Base-by-base conservation (phyloP, 768 basidiomycete genomes). In the Paxillus involutus region DNA sequence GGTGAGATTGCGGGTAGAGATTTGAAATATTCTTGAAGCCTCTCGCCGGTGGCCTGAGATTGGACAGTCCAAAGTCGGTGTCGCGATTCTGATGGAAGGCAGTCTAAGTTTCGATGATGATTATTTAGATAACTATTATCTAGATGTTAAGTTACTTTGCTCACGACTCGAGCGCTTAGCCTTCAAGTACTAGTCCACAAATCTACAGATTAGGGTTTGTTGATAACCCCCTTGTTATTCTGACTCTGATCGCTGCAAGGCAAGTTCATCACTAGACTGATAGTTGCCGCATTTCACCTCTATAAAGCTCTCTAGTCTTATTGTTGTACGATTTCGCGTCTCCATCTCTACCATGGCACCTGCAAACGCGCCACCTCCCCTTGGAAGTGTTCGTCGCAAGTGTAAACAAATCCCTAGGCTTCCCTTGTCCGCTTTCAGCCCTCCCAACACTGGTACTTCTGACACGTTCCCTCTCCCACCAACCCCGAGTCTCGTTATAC, bases 381-480 rank as follows among this genome's bases (percentile, higher is more conserved):
- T 72, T 37, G 62, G 69, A 51, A 71, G 71, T 14, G 61, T 71
- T 12, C 81, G 85, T 59, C 84, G 86, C 63, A 89, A 81, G 66
- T 82, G 78, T 24, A 89, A 83, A 66, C 74, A 80, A 19, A 81
- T 85, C 5, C 91, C 91, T 8, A 80, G 77, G 44, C 82, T 94
- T 12, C 89, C 90, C 0, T 67, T 84, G 24, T 90, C 89, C 11
- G 91, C 84, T 0, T 93, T 93, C 68, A 81, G 77, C 26, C 83
- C 88, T 0, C 86, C 88, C 24, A 87, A 80, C 70, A 77, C 85
- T 4, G 84, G 85, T 49, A 80, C 82, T 0, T 79, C 78, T 17
- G 89, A 90, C 43, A 73, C 73, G 1, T 91, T 90, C 64, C 87
- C 84, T 2, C 58, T 88, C 10, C 81, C 85, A 8, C 82, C 84